Percentiles rank a stretch among this genome's conserved stretches.
Evolutionary conservation across 495 filamentous ascomycete genomes (phyloP).

Genomic region (Aspergillus bertholletiae): DNA sequence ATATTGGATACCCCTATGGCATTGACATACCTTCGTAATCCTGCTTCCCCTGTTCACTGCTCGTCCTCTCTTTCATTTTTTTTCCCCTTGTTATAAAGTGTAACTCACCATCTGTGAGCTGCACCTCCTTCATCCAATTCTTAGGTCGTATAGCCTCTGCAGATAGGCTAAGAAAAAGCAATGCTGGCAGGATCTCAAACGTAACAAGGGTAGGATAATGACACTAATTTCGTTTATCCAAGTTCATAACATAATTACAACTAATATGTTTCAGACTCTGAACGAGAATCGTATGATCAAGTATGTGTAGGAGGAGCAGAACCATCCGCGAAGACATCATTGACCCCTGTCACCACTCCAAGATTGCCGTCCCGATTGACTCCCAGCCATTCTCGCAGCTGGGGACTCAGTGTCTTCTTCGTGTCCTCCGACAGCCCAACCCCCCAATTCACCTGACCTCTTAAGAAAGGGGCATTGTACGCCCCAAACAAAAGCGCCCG

Average conservation of each 20-base stretch:
- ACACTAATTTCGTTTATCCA: background rate
- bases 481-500: background rate
- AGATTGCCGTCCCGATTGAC: constrained; percentile 1
- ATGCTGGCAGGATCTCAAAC: too few relatives aligned
- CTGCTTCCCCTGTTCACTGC: too few relatives aligned
- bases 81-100: too few relatives aligned
- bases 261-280: background rate
- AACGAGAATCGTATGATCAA: background rate
- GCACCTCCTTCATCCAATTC: too few relatives aligned
- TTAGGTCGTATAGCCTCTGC: too few relatives aligned
- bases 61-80: too few relatives aligned
- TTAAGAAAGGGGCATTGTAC: background rate
- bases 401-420: background rate
- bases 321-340: background rate
- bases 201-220: background rate
- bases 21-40: background rate
- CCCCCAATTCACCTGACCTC: constrained; percentile 2
- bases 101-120: too few relatives aligned
- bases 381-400: background rate
- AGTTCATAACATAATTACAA: background rate
- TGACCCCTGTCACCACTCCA: constrained; percentile 1
- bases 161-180: too few relatives aligned
- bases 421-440: background rate
- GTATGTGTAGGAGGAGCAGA: background rate
- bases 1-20: background rate